These are phyloP conservation scores for Umbelopsis sp. DNA, from an alignment of 371 early-diverging fungal genomes.

Conservation along the genomic window DNA sequence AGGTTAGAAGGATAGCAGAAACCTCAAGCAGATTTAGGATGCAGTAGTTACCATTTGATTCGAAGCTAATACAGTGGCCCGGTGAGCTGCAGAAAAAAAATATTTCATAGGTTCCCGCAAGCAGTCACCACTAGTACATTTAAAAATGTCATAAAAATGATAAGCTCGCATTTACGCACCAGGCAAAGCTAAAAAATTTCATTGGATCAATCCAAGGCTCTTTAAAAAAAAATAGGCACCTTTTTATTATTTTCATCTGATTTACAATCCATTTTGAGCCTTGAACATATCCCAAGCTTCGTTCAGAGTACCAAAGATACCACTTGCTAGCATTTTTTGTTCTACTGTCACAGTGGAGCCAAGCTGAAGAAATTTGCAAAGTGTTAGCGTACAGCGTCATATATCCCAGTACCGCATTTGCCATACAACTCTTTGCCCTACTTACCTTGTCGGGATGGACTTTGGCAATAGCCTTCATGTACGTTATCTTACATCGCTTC, in stretches of 20 bases:
- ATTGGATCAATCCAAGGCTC: too few relatives aligned
- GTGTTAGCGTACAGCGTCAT: neutral
- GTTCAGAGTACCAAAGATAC: slow-evolving; percentile 82
- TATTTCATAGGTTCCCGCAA: neutral
- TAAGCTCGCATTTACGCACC: too few relatives aligned
- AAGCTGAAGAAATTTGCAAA: slow-evolving; percentile 32
- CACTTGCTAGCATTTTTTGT: slow-evolving; percentile 80
- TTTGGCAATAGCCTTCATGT: slow-evolving; percentile 91
- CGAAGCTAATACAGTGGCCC: slow-evolving; percentile 8
- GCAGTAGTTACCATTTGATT: slow-evolving; percentile 9
- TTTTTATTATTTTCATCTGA: neutral
- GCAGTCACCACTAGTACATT: neutral
- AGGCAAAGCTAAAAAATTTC: too few relatives aligned
- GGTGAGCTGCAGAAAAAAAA: neutral
- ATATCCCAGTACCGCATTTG: too few relatives aligned
- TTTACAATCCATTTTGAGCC: slow-evolving; percentile 64
- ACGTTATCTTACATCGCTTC: slow-evolving; percentile 85
- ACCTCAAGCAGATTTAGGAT: neutral
- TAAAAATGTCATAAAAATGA: neutral
- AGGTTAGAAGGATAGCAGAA: neutral
- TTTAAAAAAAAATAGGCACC: neutral
- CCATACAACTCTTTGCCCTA: too few relatives aligned
- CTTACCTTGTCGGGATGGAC: slow-evolving; percentile 96
- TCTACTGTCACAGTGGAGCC: slow-evolving; percentile 59
- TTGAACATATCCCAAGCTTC: slow-evolving; percentile 91